Conservation (phyloP, 495 filamentous ascomycete genomes). For the Trichoderma virens region DNA sequence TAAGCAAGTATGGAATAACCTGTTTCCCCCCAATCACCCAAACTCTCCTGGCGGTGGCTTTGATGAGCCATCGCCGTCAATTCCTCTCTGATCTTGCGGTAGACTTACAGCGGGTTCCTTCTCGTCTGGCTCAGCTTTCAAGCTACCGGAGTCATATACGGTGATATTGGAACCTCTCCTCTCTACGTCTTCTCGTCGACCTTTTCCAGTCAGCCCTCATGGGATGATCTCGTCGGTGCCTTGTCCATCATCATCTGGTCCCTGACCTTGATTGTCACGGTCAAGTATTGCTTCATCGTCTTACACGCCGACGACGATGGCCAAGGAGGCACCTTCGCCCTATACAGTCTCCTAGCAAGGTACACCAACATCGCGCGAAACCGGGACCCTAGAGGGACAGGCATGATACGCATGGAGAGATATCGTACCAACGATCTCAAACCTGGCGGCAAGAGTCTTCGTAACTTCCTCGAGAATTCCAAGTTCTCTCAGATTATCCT, state of each 20-base stretch:
- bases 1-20: neutral
- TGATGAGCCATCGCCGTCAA: neutral
- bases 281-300: conserved; percentile 51
- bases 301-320: conserved; percentile 44
- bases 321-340: conserved; percentile 69
- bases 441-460: conserved; percentile 41
- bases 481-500: conserved; percentile 42
- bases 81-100: neutral
- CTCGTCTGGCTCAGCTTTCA: conserved; percentile 24
- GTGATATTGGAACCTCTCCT: conserved; percentile 65
- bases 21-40: neutral
- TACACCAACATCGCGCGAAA: conserved; percentile 46
- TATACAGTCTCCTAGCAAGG: conserved; percentile 58
- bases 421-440: conserved; percentile 47
- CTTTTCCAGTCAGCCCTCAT: conserved; percentile 47
- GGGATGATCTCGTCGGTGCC: conserved; percentile 58
- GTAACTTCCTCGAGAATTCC: conserved; percentile 52
- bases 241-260: conserved; percentile 71
- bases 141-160: conserved; percentile 65
- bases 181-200: conserved; percentile 69
- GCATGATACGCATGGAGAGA: conserved; percentile 49
- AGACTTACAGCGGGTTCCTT: neutral
- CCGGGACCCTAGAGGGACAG: conserved; percentile 46
- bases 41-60: neutral
- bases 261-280: conserved; percentile 61